Evolutionary conservation across 2,329 filamentous ascomycete genomes (phyloP).

Genomic region (Onygenales sp.): DNA sequence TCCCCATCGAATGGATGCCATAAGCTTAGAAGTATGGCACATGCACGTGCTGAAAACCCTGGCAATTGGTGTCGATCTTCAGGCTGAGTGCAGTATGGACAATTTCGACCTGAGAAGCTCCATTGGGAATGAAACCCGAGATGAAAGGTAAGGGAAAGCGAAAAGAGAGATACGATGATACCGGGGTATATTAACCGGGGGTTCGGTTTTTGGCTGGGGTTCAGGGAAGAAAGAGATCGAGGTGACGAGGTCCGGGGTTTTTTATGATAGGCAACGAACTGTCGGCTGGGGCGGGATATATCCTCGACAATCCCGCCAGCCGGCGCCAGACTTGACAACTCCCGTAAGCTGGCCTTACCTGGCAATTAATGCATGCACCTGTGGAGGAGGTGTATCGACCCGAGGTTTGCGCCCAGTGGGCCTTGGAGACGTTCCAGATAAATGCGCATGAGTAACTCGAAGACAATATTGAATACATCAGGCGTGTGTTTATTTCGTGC

Average conservation of each 20-base stretch:
- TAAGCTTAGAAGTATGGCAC: too few species aligned
- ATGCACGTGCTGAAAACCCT: too few species aligned
- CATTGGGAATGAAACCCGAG: too few species aligned
- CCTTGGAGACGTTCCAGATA: background rate
- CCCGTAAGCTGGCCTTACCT: too few species aligned
- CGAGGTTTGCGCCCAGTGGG: background rate
- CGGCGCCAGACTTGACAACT: too few species aligned
- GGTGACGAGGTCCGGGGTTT: background rate
- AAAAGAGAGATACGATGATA: background rate
- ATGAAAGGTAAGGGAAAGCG: background rate
- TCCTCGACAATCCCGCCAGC: too few species aligned
- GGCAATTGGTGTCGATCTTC: too few species aligned
- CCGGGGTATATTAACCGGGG: background rate
- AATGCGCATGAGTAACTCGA: background rate
- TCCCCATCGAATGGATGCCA: too few species aligned
- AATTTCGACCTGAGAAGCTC: too few species aligned
- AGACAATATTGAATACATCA: background rate
- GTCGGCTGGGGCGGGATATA: background rate
- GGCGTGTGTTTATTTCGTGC: background rate
- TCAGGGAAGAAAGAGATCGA: background rate
- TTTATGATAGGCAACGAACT: background rate
- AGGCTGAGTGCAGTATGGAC: too few species aligned
- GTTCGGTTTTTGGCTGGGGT: background rate
- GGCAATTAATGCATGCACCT: background rate
- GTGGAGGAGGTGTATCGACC: background rate